Percentiles rank a stretch among this genome's conserved stretches.
phyloP scores from a whole-genome alignment of 2,329 filamentous ascomycete species.

The Fragosphaeria purpurea region DNA sequence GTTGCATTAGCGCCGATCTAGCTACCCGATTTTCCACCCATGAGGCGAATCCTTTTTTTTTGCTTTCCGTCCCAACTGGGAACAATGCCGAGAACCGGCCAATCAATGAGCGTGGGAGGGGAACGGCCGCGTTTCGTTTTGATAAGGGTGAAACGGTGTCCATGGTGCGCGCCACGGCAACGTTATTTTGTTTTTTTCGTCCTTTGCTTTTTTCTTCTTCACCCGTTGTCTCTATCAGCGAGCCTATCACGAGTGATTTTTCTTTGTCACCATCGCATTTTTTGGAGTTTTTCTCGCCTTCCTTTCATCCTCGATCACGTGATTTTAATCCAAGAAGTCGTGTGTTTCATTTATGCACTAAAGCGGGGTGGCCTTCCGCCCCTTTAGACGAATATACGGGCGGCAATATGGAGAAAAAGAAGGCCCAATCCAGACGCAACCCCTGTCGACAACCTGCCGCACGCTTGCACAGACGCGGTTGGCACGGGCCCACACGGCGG shows the following conservation, averaged over 20 bases:
- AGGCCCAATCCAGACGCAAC: constrained; percentile 7
- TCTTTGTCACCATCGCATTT: too few species aligned
- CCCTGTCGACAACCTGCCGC: constrained; percentile 14
- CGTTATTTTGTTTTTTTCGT: not conserved
- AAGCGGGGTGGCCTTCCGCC: too few species aligned
- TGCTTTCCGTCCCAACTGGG: constrained; percentile 10
- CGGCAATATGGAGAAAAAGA: constrained; percentile 4
- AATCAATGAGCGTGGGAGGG: constrained; percentile 6
- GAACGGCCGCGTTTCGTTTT: constrained; percentile 5
- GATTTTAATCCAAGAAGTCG: too few species aligned
- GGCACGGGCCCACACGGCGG: constrained; percentile 15
- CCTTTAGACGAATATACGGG: too few species aligned
- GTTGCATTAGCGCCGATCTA: constrained; percentile 17
- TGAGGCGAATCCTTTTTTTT: not conserved
- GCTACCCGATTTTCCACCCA: constrained; percentile 6
- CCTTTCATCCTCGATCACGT: too few species aligned
- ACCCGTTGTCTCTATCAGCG: too few species aligned
- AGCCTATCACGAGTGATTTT: too few species aligned
- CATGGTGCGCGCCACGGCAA: not conserved
- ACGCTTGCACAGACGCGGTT: constrained; percentile 17
- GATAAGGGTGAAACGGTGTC: not conserved
- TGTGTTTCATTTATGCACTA: too few species aligned
- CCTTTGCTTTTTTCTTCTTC: not conserved
- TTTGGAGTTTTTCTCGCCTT: too few species aligned
- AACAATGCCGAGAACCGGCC: constrained; percentile 3